Percentiles rank a stretch among this genome's conserved stretches.
Evolutionary conservation across 1,139 yeast genomes (phyloP).

Genomic region (Suhomyces anneliseae): DNA sequence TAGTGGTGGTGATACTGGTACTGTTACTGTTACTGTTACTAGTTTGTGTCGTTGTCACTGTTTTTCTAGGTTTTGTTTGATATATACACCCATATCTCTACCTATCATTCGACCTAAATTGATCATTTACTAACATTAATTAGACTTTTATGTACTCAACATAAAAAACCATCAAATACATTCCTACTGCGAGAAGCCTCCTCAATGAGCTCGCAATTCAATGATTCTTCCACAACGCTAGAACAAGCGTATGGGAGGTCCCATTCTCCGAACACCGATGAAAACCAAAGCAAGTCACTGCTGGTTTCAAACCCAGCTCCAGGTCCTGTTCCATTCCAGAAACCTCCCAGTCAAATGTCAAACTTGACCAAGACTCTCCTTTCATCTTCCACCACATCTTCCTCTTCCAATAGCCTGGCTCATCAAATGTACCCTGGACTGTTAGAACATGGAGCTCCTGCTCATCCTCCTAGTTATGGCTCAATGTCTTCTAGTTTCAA

Average conservation of each 20-base stretch:
- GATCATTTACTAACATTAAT: background rate
- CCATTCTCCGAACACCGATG: slow-evolving; percentile 4
- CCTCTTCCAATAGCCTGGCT: slow-evolving; percentile 7
- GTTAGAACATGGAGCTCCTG: slow-evolving; percentile 7
- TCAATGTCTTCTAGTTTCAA: slow-evolving; percentile 10
- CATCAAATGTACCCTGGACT: slow-evolving; percentile 6
- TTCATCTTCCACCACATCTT: slow-evolving; percentile 14
- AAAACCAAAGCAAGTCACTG: slow-evolving; percentile 1
- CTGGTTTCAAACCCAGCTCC: background rate
- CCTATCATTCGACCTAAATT: background rate
- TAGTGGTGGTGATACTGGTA: too few relatives aligned
- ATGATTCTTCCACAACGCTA: slow-evolving; percentile 8
- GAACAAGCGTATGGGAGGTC: slow-evolving; percentile 8
- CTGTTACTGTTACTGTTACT: too few relatives aligned
- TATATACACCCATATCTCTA: background rate
- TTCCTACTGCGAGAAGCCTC: background rate
- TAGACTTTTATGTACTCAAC: background rate
- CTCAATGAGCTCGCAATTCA: slow-evolving; percentile 13
- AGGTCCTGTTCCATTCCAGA: slow-evolving; percentile 7
- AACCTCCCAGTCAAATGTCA: slow-evolving; percentile 23
- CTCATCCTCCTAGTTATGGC: slow-evolving; percentile 10
- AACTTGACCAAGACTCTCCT: slow-evolving; percentile 42
- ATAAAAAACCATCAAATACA: background rate
- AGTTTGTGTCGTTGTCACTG: background rate
- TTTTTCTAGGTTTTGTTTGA: background rate